These are phyloP conservation scores for Candida pseudocylindracea DNA, from an alignment of 1,139 yeast species.

Conservation along the genomic window DNA sequence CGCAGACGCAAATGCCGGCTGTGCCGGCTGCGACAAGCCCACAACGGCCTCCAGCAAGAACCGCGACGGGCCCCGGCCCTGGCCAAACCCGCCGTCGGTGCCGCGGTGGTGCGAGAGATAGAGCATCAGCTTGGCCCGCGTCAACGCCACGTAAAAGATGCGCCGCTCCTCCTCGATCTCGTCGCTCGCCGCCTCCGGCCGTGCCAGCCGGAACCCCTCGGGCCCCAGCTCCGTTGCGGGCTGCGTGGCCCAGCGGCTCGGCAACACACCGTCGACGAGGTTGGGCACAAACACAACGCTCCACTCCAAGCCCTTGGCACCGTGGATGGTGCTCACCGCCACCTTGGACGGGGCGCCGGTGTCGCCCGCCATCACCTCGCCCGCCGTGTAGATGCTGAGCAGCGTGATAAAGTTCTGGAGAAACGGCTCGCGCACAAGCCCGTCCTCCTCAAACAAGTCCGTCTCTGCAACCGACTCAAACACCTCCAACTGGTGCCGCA, in stretches of 20 bases:
- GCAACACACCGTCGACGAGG: constrained; percentile 35
- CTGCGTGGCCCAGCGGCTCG: constrained; percentile 18
- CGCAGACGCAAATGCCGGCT: no score
- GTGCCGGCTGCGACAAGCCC: no score
- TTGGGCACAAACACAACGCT: constrained; percentile 73
- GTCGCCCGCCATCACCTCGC: constrained; percentile 4
- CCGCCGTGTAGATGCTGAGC: constrained; percentile 3
- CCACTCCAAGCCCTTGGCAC: constrained; percentile 59
- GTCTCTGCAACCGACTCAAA: constrained; percentile 29
- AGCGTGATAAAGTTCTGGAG: constrained; percentile 33
- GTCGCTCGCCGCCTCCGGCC: constrained; percentile 10
- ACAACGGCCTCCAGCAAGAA: no score
- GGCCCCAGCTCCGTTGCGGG: no score
- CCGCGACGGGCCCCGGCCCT: no score
- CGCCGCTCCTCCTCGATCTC: constrained; percentile 55
- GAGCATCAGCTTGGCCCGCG: constrained; percentile 42
- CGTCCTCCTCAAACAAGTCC: constrained; percentile 17
- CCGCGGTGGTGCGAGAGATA: constrained; percentile 15
- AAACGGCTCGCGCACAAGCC: constrained; percentile 24
- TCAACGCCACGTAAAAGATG: constrained; percentile 70
- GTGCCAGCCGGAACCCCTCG: no score
- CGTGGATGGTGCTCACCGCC: constrained; percentile 51
- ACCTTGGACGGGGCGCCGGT: constrained; percentile 8
- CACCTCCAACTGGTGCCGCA: constrained; percentile 17
- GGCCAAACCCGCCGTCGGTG: constrained; percentile 6